A percentile compares a stretch with the other conserved stretches of the same genome.
These are phyloP conservation scores for Cyclotella sp. DNA, from an alignment of 108 stramenopile genomes.

Conservation along the genomic window DNA sequence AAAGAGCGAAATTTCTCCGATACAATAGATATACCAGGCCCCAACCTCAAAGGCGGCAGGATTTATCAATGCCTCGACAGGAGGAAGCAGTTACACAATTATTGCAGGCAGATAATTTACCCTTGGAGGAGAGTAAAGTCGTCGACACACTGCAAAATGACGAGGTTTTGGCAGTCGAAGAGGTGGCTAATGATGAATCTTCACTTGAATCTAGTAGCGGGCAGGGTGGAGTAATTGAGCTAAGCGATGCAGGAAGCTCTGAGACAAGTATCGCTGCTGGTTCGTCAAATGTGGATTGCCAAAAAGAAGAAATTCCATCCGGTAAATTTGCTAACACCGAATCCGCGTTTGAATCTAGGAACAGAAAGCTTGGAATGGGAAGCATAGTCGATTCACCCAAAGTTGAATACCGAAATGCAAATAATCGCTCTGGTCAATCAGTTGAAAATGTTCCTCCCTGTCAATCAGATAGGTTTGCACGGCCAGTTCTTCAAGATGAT, in stretches of 20 bases:
- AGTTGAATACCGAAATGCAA: neutral
- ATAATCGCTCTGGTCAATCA: neutral
- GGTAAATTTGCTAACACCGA: too few species aligned
- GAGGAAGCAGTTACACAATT: neutral
- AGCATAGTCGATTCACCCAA: neutral
- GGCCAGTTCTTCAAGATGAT: neutral
- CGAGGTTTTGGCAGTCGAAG: too few species aligned
- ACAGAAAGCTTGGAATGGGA: too few species aligned
- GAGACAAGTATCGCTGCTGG: too few species aligned
- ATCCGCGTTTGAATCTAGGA: too few species aligned
- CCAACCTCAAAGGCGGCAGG: neutral
- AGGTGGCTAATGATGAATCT: too few species aligned
- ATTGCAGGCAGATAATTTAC: neutral
- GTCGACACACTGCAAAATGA: too few species aligned
- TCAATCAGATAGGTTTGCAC: slow-evolving; percentile 2
- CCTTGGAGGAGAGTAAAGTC: neutral
- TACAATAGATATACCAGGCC: neutral
- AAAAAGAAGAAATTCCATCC: too few species aligned
- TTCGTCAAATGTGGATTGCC: too few species aligned
- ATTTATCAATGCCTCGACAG: neutral
- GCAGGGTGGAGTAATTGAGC: too few species aligned
- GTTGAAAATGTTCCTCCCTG: neutral
- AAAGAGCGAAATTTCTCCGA: neutral
- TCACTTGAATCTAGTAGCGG: too few species aligned
- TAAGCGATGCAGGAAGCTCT: too few species aligned